Percentiles rank a stretch among this genome's conserved stretches.
Conservation (phyloP, 2,329 filamentous ascomycete species). For the Biscogniauxia marginata region DNA sequence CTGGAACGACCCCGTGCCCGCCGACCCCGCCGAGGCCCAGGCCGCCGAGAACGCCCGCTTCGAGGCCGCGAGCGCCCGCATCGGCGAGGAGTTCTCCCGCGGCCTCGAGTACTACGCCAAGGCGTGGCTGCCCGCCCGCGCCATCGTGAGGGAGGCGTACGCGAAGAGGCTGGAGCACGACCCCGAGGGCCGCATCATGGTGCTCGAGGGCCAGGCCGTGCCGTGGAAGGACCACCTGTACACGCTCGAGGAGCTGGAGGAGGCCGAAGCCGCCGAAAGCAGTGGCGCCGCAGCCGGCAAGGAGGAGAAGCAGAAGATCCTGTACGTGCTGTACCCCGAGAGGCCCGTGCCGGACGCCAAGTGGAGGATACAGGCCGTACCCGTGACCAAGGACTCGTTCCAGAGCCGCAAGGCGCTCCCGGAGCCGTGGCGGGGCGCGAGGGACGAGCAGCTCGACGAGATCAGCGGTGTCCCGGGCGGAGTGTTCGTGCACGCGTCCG, state of each 20-base stretch:
- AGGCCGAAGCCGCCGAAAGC: slow-evolving; percentile 31
- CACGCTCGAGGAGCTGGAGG: slow-evolving; percentile 71
- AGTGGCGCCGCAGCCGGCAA: slow-evolving; percentile 33
- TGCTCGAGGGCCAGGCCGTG: slow-evolving; percentile 73
- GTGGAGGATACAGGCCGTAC: slow-evolving; percentile 94
- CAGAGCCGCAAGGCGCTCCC: slow-evolving; percentile 88
- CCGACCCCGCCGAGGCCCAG: slow-evolving; percentile 60
- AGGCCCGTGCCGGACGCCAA: slow-evolving; percentile 71
- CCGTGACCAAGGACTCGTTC: slow-evolving; percentile 80
- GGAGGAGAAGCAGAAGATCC: slow-evolving; percentile 54
- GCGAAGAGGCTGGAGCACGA: slow-evolving; percentile 66
- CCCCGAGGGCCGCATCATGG: slow-evolving; percentile 73
- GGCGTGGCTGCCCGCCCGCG: slow-evolving; percentile 85
- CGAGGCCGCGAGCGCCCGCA: slow-evolving; percentile 71
- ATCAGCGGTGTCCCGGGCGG: slow-evolving; percentile 65
- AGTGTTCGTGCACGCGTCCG: slow-evolving; percentile 90
- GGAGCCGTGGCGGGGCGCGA: slow-evolving; percentile 85
- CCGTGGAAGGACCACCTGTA: slow-evolving; percentile 98
- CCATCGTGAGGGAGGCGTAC: slow-evolving; percentile 76
- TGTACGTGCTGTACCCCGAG: slow-evolving; percentile 93
- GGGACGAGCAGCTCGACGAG: slow-evolving; percentile 80
- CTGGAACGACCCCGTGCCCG: slow-evolving; percentile 66
- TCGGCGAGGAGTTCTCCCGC: slow-evolving; percentile 83
- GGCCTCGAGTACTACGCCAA: slow-evolving; percentile 73
- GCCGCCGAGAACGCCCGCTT: slow-evolving; percentile 80